Base-by-base conservation (phyloP, 176 grass and related monocot species). In the Metroxylon sagu region DNA sequence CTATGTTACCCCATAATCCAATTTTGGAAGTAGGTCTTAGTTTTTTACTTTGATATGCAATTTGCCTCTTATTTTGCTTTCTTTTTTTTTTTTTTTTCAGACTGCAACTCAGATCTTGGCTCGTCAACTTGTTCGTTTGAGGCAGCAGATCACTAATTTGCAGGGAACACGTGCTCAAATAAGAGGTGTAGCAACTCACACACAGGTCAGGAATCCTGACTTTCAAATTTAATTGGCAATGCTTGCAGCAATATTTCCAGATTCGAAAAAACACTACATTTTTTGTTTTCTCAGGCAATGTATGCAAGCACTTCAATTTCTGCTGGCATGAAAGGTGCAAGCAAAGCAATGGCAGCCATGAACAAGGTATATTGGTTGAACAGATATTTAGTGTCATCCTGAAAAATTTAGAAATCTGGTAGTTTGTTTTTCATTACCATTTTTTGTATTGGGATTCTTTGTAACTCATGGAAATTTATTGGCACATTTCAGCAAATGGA, bases 301-400 rank as follows among this genome's bases (percentile, higher is more conserved):
- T 50, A 98, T 43, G 93, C 93, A 0, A 89, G 81, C 26, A 98
- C 93, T 74, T 98, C 93, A 73, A 98, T 98, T 74, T 98, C 93
- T 69, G 77, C 93, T 76, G 93, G 93, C 63, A 98, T 98, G 93
- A 98, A 98, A 76, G 93, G 93, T 56, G 93, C 87, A 73, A 98
- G 88, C 76, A 98, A 88, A 88, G 93, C 87, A 49, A 98, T 98
- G 93, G 69, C 93, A 67, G 84, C 93, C 25, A 98, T 98, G 93
- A 98, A 98, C 78, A 98, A 98, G 93, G 93, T 54, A 8, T 8
- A 35, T 35, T 8, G 6, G 31, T 10, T 35, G 31, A 10, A 35
- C 31, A 35, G 31, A 8, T 35, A 35, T 35, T 35, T 8, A 35
- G 31, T 35, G 6, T 35, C 6, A 35, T 35, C 6, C 31, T 35